A percentile compares a stretch with the other conserved stretches of the same genome.
phyloP scores from a whole-genome alignment of 495 filamentous ascomycete species.

The Immersiella caudata region DNA sequence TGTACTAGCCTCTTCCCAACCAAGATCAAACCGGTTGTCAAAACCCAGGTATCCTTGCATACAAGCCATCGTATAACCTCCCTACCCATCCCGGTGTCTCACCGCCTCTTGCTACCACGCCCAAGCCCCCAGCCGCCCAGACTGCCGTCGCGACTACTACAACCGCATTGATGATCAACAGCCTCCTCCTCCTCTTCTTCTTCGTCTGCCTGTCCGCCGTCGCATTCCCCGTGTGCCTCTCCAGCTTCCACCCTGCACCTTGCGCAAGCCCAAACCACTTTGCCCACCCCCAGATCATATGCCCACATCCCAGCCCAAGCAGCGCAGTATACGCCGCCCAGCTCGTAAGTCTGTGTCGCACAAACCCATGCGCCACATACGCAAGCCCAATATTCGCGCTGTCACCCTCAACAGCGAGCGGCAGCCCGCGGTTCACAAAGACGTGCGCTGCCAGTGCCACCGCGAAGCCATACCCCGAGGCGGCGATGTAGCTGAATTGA shows the following conservation, averaged over 20 bases:
- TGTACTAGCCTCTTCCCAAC: background rate
- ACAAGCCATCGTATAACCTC: conserved; percentile 69
- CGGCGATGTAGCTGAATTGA: conserved; percentile 62
- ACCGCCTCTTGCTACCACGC: conserved; percentile 75
- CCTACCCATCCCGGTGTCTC: conserved; percentile 74
- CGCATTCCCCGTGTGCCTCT: conserved; percentile 33
- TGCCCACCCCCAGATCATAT: conserved; percentile 82
- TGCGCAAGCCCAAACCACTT: conserved; percentile 66
- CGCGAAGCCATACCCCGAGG: conserved; percentile 66
- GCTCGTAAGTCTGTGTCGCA: conserved; percentile 63
- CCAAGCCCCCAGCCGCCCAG: conserved; percentile 82
- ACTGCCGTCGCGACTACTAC: conserved; percentile 58
- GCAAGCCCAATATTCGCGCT: conserved; percentile 78
- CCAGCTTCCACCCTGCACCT: conserved; percentile 38
- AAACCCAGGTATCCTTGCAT: conserved; percentile 40
- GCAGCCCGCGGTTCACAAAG: conserved; percentile 70
- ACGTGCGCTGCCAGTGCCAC: conserved; percentile 69
- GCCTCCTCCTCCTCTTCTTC: conserved; percentile 59
- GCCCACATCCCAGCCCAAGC: conserved; percentile 69
- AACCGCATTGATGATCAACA: conserved; percentile 69
- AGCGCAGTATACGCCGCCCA: conserved; percentile 69
- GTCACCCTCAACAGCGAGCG: conserved; percentile 75
- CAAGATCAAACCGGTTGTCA: background rate
- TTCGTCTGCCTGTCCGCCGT: conserved; percentile 41
- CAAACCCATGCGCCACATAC: conserved; percentile 86